Percentiles rank a stretch among this genome's conserved stretches.
These are phyloP conservation scores for Thamnidium elegans DNA, from an alignment of 192 early-diverging fungal species.

Conservation along the genomic window DNA sequence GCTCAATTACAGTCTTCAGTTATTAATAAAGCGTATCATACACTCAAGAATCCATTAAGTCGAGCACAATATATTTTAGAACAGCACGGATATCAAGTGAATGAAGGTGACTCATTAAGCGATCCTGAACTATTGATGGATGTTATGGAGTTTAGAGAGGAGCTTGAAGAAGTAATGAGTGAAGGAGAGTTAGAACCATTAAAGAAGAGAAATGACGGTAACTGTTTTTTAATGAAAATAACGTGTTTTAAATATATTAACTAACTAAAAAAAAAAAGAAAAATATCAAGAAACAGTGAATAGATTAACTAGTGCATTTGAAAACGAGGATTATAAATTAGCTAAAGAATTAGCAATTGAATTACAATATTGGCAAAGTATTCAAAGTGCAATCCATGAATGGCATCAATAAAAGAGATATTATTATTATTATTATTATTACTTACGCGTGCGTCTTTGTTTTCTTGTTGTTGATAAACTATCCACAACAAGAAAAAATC, in stretches of 20 bases:
- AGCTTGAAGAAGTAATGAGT: conserved; percentile 63
- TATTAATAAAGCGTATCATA: conserved; percentile 86
- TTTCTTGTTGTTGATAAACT: conserved; percentile 4
- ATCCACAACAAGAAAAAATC: neutral
- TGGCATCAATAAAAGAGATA: conserved; percentile 55
- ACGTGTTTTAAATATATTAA: neutral
- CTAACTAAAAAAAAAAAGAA: neutral
- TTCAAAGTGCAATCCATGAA: conserved; percentile 50
- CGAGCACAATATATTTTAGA: conserved; percentile 81
- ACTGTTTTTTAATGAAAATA: conserved; percentile 6
- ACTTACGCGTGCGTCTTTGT: conserved; percentile 2
- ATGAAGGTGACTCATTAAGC: conserved; percentile 60
- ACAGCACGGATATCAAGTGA: conserved; percentile 49
- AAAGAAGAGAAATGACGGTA: conserved; percentile 61
- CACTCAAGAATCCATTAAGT: conserved; percentile 72
- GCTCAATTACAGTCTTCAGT: conserved; percentile 74
- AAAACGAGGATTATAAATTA: conserved; percentile 40
- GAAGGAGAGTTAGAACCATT: conserved; percentile 63
- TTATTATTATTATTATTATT: neutral
- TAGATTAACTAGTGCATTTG: conserved; percentile 56
- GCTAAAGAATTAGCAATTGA: conserved; percentile 67
- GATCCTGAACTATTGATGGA: conserved; percentile 80
- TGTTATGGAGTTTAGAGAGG: conserved; percentile 76
- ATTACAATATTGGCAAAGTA: conserved; percentile 77
- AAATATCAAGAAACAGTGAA: conserved; percentile 28